Evolutionary conservation across 345 rosid genomes (phyloP).

Genomic region (Corymbia maculata): DNA sequence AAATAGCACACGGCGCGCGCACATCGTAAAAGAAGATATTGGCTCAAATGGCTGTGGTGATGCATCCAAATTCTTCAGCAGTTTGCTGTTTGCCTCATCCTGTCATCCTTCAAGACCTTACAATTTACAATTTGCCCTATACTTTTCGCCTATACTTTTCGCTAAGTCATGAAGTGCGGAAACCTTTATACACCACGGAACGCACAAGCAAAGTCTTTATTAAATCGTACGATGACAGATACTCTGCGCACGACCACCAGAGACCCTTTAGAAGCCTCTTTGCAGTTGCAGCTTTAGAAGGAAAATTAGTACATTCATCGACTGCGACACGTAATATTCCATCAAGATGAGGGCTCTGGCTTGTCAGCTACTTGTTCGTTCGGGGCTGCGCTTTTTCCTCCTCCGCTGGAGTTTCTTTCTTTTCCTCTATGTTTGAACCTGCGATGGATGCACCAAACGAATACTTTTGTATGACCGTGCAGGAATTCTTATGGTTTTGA

Average conservation of each 20-base stretch:
- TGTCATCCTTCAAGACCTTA: no score
- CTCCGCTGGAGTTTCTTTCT: not conserved
- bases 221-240: not conserved
- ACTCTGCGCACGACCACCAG: not conserved
- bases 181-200: not conserved
- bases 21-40: not conserved
- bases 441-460: not conserved
- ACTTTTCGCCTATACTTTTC: no score
- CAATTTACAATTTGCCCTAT: no score
- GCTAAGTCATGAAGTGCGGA: not conserved
- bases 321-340: not conserved
- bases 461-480: not conserved
- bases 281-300: not conserved
- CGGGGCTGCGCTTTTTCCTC: not conserved
- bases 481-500: not conserved
- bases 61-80: no score
- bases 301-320: not conserved
- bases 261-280: not conserved
- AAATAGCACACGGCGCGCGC: not conserved
- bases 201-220: not conserved
- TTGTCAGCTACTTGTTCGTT: not conserved
- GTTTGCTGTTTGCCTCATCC: no score
- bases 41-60: not conserved
- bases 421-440: not conserved
- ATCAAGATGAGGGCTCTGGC: not conserved